A percentile compares a stretch with the other conserved stretches of the same genome.
These are phyloP conservation scores for Nakaseomyces bracarensis DNA, from an alignment of 1,139 yeast species.

Conservation along the genomic window DNA sequence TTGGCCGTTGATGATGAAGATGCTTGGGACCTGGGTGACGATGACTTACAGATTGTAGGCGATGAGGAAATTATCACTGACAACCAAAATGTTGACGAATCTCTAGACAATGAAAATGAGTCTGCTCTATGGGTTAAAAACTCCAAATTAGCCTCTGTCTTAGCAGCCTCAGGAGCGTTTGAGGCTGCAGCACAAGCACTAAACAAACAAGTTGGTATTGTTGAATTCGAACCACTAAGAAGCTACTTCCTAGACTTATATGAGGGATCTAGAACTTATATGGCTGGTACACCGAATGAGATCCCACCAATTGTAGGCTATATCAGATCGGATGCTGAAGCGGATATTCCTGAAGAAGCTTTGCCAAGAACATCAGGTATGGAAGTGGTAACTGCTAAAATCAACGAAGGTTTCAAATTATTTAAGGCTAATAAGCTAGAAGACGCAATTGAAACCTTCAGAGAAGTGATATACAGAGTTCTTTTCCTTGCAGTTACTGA, in stretches of 20 bases:
- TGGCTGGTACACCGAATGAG: slow-evolving; percentile 64
- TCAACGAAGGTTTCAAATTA: slow-evolving; percentile 69
- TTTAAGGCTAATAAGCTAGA: slow-evolving; percentile 80
- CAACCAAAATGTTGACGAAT: slow-evolving; percentile 34
- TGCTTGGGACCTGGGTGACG: slow-evolving; percentile 52
- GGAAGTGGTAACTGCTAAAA: slow-evolving; percentile 53
- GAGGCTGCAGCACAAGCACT: slow-evolving; percentile 92
- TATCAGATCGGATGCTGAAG: slow-evolving; percentile 60
- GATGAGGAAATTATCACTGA: slow-evolving; percentile 49
- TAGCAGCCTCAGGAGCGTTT: slow-evolving; percentile 93
- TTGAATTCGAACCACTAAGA: slow-evolving; percentile 80
- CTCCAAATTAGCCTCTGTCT: slow-evolving; percentile 85
- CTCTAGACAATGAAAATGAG: slow-evolving; percentile 44
- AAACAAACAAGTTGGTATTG: slow-evolving; percentile 81
- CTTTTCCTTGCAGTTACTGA: slow-evolving; percentile 63
- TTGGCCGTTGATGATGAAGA: slow-evolving; percentile 46
- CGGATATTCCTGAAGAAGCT: slow-evolving; percentile 42
- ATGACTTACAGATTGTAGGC: slow-evolving; percentile 59
- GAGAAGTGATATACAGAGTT: slow-evolving; percentile 68
- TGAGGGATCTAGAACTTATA: slow-evolving; percentile 64
- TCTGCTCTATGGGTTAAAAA: slow-evolving; percentile 77
- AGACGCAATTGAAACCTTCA: slow-evolving; percentile 70
- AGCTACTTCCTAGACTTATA: slow-evolving; percentile 75
- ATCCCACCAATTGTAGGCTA: slow-evolving; percentile 63
- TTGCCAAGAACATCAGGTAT: slow-evolving; percentile 71